Evolutionary conservation across 2,329 filamentous ascomycete species (phyloP), one percentile per base, ranked within the genome.

Genomic region (Botryotinia narcissicola): DNA sequence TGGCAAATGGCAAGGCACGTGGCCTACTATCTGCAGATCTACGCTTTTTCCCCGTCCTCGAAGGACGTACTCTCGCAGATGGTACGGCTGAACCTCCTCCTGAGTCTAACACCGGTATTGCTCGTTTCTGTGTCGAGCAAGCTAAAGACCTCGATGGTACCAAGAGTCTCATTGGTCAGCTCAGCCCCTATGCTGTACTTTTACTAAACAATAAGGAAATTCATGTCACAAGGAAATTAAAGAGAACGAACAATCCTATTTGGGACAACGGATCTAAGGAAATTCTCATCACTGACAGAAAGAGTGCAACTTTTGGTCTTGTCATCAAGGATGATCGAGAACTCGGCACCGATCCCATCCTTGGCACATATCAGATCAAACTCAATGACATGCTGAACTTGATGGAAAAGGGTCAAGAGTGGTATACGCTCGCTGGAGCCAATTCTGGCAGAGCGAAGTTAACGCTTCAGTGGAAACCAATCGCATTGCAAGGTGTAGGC

Each of bases 311-410:
- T 81, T 87, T 99, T 70, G 97, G 95, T 73, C 85, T 99, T 72
- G 93, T 95, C 25, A 90, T 99, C 87, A 99, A 98, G 84, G 96
- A 99, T 80, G 95, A 98, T 78, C 92, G 95, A 75, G 95, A 97
- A 71, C 84, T 99, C 72, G 86, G 90, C 12, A 86, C 90, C 22
- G 95, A 99, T 81, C 94, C 94, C 67, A 88, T 95, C 48, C 85
- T 99, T 35, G 96, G 95, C 74, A 95, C 91, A 40, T 98, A 98
- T 82, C 94, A 98, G 82, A 97, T 99, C 83, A 97, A 95, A 83
- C 86, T 99, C 40, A 93, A 97, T 76, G 95, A 98, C 79, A 92
- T 99, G 89, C 84, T 98, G 40, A 93, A 95, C 73, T 88, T 95
- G 81, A 97, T 93, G 89, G 91, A 91, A 64, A 96, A 97, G 83